Base-by-base conservation (phyloP, 805 yeast genomes). In the Trichomonascus vanleenenianus region DNA sequence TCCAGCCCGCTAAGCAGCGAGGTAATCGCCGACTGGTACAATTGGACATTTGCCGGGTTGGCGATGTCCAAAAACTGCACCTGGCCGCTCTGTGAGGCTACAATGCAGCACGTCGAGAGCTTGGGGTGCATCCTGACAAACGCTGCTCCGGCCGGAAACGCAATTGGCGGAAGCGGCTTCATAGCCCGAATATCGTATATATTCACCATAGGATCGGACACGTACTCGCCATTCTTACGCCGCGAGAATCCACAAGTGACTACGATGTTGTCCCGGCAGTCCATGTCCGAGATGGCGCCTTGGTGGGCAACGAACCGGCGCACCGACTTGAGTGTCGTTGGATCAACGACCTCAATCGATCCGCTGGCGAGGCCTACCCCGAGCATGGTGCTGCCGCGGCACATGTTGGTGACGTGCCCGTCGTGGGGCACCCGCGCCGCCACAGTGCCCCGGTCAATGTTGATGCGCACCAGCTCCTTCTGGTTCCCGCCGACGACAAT, bases 131-230 rank as follows among this genome's bases (percentile, higher is more conserved):
- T 71, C 41, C 84, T 73, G 1, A 83, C 93, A 59, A 75, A 84
- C 8, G 84, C 73, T 0, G 97, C 96, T 10, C 97, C 97, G 0
- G 88, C 82, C 0, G 93, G 88, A 57, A 88, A 87, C 3, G 96
- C 78, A 6, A 91, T 71, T 2, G 97, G 96, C 0, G 94, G 70
- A 45, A 81, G 63, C 1, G 88, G 74, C 43, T 76, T 74, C 76
- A 85, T 70, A 47, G 79, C 75, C 50, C 94, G 73, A 27, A 86
- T 61, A 61, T 93, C 97, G 61, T 78, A 87, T 16, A 87, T 79
- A 53, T 81, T 81, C 16, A 91, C 88, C 50, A 91, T 72, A 0
- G 95, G 91, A 58, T 93, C 97, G 7, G 78, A 71, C 15, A 73
- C 63, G 45, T 70, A 70, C 27, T 22, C 27, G 40, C 80, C 79